Evolutionary conservation across 2,329 filamentous ascomycete genomes (phyloP).

Genomic region (Boeremia exigua): DNA sequence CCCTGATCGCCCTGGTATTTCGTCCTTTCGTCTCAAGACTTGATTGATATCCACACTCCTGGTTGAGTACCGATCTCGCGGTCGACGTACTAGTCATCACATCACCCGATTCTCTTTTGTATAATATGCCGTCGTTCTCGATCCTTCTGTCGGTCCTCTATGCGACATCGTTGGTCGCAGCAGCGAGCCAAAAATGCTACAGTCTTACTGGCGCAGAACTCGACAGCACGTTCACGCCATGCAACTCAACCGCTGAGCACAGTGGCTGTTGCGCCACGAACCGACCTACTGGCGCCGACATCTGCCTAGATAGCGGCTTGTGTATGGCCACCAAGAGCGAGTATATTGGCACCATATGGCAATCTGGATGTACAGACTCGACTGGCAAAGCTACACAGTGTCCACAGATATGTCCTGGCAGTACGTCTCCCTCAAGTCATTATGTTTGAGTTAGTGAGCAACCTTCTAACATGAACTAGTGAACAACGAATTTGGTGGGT

Average conservation of each 20-base stretch:
- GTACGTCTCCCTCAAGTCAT: conserved; percentile 23
- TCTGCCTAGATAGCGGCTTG: conserved; percentile 43
- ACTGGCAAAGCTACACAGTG: conserved; percentile 38
- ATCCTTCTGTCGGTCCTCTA: conserved; percentile 23
- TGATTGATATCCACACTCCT: background rate
- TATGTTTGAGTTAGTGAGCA: background rate
- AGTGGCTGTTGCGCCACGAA: conserved; percentile 44
- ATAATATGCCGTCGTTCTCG: conserved; percentile 26
- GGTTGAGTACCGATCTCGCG: conserved; percentile 4
- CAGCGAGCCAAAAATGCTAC: conserved; percentile 38
- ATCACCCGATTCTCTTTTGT: conserved; percentile 11
- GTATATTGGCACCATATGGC: conserved; percentile 42
- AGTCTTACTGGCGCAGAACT: conserved; percentile 37
- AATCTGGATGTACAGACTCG: conserved; percentile 44
- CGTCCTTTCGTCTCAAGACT: background rate
- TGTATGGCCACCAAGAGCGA: conserved; percentile 41
- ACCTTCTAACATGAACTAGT: conserved; percentile 3
- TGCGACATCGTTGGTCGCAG: conserved; percentile 17
- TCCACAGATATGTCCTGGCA: conserved; percentile 38
- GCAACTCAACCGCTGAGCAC: conserved; percentile 36
- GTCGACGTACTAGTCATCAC: background rate
- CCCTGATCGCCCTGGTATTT: conserved; percentile 6
- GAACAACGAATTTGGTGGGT: conserved; percentile 23
- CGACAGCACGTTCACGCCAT: conserved; percentile 38
- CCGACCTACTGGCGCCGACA: conserved; percentile 29